These are phyloP conservation scores for Truncatella angustata DNA, from an alignment of 2,329 filamentous ascomycete species.

Conservation along the genomic window DNA sequence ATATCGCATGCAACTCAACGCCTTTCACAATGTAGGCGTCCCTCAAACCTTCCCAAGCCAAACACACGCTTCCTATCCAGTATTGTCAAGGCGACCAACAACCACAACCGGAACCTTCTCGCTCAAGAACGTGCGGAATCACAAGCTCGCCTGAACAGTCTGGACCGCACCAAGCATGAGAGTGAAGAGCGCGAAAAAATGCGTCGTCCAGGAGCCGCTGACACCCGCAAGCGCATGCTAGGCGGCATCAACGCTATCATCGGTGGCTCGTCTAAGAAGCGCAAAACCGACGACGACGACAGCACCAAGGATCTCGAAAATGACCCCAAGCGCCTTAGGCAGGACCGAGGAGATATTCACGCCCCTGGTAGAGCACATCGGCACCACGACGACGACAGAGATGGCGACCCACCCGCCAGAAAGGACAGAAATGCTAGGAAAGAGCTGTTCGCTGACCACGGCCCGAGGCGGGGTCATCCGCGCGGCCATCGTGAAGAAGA, in stretches of 20 bases:
- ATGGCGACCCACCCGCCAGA: conserved; percentile 19
- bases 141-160: conserved; percentile 62
- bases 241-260: conserved; percentile 61
- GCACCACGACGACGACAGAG: conserved; percentile 7
- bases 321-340: conserved; percentile 10
- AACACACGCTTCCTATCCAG: conserved; percentile 88
- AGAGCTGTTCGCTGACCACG: conserved; percentile 16
- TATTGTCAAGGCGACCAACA: conserved; percentile 84
- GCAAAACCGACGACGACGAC: conserved; percentile 25
- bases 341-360: neutral
- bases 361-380: conserved; percentile 12
- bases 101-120: conserved; percentile 82
- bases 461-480: neutral
- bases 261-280: conserved; percentile 39
- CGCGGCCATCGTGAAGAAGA: conserved; percentile 4
- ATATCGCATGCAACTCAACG: conserved; percentile 3
- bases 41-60: conserved; percentile 71
- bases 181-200: conserved; percentile 35
- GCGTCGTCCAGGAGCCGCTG: conserved; percentile 43
- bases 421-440: conserved; percentile 22
- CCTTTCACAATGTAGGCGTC: conserved; percentile 45
- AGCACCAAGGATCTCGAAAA: conserved; percentile 8
- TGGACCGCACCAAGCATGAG: conserved; percentile 49
- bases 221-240: conserved; percentile 57
- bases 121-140: conserved; percentile 83